Conservation (phyloP, 306 rosid genomes). For the Quercus parvula region DNA sequence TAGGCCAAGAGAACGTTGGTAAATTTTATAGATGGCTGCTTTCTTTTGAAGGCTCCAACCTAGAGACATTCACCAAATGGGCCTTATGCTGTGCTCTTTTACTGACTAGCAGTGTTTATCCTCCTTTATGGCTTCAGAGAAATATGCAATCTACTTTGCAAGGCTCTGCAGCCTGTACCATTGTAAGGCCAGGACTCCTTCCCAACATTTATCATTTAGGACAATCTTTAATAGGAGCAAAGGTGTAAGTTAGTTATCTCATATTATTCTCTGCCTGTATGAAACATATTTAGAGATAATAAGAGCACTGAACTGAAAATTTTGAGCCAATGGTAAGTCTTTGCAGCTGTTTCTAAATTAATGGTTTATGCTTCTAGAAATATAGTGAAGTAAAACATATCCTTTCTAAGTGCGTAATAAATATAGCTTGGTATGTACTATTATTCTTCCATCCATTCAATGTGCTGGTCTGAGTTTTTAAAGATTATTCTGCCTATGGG, state of each 20-base stretch:
- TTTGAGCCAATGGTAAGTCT: background rate
- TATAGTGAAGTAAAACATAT: background rate
- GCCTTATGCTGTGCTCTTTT: constrained; percentile 11
- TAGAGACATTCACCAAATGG: constrained; percentile 1
- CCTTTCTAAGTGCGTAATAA: background rate
- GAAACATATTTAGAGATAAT: background rate
- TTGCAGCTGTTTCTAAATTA: background rate
- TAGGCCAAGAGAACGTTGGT: constrained; percentile 78
- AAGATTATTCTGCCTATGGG: background rate
- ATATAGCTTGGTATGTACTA: background rate
- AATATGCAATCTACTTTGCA: constrained; percentile 16
- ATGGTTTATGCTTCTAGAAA: background rate
- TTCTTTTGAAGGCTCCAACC: background rate
- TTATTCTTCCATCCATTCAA: background rate
- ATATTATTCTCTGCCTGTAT: background rate
- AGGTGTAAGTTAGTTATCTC: background rate
- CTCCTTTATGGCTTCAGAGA: constrained; percentile 4
- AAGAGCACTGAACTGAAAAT: background rate
- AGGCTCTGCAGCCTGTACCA: background rate
- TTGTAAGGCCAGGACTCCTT: background rate
- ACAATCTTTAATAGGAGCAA: background rate
- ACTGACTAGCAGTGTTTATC: constrained; percentile 14
- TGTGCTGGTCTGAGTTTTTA: background rate
- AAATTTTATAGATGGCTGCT: constrained; percentile 15
- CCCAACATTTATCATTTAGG: background rate